A percentile compares a stretch with the other conserved stretches of the same genome.
Evolutionary conservation across 2,329 filamentous ascomycete species (phyloP).

Genomic region (Alternaria gansuensis): DNA sequence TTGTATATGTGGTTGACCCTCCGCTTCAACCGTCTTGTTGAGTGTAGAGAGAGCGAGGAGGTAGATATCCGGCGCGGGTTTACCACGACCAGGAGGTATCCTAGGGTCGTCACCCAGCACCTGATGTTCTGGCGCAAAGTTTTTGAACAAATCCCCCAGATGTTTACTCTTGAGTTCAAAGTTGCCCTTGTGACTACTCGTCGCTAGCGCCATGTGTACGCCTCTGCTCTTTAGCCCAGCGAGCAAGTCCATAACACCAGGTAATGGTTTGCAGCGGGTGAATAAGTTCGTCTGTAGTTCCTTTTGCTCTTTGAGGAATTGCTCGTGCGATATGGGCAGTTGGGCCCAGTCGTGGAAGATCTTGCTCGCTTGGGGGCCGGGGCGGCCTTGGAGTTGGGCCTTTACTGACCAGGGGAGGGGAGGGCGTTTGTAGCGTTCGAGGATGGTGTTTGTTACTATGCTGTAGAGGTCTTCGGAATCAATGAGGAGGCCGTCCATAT

Average conservation of each 20-base stretch:
- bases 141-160: conserved; percentile 64
- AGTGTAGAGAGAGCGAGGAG: conserved; percentile 83
- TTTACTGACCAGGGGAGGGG: conserved; percentile 92
- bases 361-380: conserved; percentile 64
- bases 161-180: conserved; percentile 78
- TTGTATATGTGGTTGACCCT: conserved; percentile 68
- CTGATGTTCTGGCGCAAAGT: conserved; percentile 73
- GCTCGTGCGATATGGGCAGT: conserved; percentile 75
- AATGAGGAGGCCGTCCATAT: conserved; percentile 97
- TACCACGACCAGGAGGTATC: conserved; percentile 81
- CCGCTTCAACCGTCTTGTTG: conserved; percentile 73
- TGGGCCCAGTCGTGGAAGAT: conserved; percentile 85
- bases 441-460: conserved; percentile 79
- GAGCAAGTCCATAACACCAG: conserved; percentile 78
- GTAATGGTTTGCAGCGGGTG: conserved; percentile 75
- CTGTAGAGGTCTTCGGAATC: conserved; percentile 94
- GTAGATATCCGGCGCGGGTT: conserved; percentile 95
- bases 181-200: conserved; percentile 75
- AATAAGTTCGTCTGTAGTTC: conserved; percentile 77
- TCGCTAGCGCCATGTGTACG: conserved; percentile 86
- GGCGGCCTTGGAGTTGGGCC: conserved; percentile 78
- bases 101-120: conserved; percentile 87
- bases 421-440: conserved; percentile 75
- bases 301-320: conserved; percentile 69
- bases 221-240: conserved; percentile 64